Evolutionary conservation across 129 eudicot genomes (phyloP).

Genomic region (Pseudognaphalium luteoalbum): DNA sequence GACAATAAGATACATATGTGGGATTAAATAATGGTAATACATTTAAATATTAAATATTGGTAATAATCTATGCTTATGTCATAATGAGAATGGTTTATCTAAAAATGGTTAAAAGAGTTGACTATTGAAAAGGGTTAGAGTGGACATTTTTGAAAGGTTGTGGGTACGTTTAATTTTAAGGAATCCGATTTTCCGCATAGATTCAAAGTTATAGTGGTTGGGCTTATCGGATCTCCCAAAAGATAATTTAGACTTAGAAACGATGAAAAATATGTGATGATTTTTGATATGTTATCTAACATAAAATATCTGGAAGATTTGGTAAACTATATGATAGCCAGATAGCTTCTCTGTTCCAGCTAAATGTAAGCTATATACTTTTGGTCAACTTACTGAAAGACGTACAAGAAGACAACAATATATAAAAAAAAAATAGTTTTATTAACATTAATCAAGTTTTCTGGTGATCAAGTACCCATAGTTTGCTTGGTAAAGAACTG

Average conservation of each 20-base stretch:
- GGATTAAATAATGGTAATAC: neutral
- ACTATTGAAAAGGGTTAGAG: neutral
- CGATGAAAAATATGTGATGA: no score
- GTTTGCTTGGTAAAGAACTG: no score
- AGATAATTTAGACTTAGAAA: neutral
- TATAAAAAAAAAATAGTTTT: no score
- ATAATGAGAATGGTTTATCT: neutral
- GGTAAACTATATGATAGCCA: neutral
- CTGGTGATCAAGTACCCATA: no score
- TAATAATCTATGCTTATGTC: neutral
- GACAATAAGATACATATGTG: neutral
- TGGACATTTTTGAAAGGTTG: neutral
- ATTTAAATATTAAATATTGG: no score
- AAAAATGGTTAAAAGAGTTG: conserved; percentile 18
- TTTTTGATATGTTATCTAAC: neutral
- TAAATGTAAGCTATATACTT: neutral
- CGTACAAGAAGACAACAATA: neutral
- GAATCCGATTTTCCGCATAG: neutral
- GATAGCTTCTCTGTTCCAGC: neutral
- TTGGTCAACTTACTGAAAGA: neutral
- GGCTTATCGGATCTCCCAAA: conserved; percentile 17
- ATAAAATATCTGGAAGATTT: neutral
- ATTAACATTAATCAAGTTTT: no score
- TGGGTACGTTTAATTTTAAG: neutral
- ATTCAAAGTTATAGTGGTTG: neutral